Evolutionary conservation across 176 grass and related monocot species (phyloP).

Genomic region (Aegilops umbellulata): DNA sequence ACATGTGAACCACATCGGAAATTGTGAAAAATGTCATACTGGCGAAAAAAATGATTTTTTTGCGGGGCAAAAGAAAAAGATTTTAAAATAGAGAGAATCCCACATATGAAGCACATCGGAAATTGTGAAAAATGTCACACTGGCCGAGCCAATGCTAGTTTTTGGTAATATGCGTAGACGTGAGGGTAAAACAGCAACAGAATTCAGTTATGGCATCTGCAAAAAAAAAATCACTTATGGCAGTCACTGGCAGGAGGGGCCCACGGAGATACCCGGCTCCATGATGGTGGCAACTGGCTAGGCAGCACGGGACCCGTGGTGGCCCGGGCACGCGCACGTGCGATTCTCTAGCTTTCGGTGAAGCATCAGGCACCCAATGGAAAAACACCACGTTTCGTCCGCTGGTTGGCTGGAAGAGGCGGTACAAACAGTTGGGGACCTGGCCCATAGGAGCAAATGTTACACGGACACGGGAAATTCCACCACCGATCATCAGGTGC

Average conservation of each 20-base stretch:
- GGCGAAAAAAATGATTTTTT: no score
- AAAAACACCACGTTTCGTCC: background rate
- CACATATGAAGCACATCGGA: background rate
- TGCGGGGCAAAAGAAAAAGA: no score
- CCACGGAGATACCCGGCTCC: background rate
- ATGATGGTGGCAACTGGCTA: background rate
- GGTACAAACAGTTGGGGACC: background rate
- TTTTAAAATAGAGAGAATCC: no score
- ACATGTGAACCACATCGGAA: background rate
- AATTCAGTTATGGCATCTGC: background rate
- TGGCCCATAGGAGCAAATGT: background rate
- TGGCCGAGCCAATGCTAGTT: no score
- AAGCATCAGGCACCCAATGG: background rate
- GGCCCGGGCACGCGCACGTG: slow-evolving; percentile 25
- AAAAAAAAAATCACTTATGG: no score
- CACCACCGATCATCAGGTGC: background rate
- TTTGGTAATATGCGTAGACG: background rate
- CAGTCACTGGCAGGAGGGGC: background rate
- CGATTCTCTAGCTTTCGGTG: slow-evolving; percentile 9
- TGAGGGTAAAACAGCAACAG: background rate
- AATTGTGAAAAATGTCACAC: no score
- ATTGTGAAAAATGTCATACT: no score
- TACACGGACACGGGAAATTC: background rate
- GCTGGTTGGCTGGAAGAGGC: background rate
- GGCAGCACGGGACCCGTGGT: background rate